Evolutionary conservation across 768 basidiomycete species (phyloP), one percentile per base, ranked within the genome.

Genomic region (Hericium coralloides): DNA sequence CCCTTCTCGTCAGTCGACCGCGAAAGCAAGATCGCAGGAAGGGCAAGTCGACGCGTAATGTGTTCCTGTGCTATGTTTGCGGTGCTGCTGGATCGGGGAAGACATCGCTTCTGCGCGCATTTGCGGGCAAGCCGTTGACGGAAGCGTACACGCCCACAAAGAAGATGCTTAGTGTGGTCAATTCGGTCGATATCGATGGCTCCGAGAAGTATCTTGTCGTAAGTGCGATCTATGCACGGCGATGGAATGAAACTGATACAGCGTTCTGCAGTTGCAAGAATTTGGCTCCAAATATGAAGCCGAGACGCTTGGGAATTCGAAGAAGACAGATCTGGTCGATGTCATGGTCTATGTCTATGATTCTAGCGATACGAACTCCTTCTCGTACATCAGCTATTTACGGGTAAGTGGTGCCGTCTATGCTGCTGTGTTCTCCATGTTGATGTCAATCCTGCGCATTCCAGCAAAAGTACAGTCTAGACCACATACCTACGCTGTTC

Each of bases 321-420:
- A 92, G 75, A 97, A 94, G 74, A 84, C 86, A 36, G 95, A 97
- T 68, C 73, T 90, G 48, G 92, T 91, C 18, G 95, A 99, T 71
- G 91, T 98, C 43, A 89, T 98, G 59, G 81, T 95, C 60, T 98
- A 95, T 68, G 93, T 98, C 36, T 85, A 98, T 66, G 95, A 99
- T 72, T 98, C 95, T 49, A 94, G 92, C 67, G 95, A 99, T 68
- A 98, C 95, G 41, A 98, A 99, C 72, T 97, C 93, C 10, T 99
- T 99, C 70, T 95, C 92, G 49, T 97, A 98, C 72, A 93, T 99
- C 69, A 95, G 92, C 64, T 97, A 95, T 73, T 75, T 98, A 65
- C 82, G 95, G 69, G 94, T 95, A 68, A 57, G 82, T 72, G 45
- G 31, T 64, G 43, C 15, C 55, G 17, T 6, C 55, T 39, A 14